These are phyloP conservation scores for Nothopassalora personata DNA, from an alignment of 2,329 filamentous ascomycete species.

Conservation along the genomic window DNA sequence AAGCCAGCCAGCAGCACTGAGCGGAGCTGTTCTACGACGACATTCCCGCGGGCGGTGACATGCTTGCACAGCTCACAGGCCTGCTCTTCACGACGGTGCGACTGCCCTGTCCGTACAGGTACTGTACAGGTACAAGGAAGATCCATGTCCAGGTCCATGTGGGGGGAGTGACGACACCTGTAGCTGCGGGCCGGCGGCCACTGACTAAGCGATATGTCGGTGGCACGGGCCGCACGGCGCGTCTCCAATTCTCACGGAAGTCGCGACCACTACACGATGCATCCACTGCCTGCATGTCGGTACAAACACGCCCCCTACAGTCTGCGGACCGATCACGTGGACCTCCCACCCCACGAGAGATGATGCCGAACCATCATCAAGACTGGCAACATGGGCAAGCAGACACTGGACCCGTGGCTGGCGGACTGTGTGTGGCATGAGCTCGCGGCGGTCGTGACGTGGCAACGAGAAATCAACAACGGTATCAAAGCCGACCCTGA, in stretches of 20 bases:
- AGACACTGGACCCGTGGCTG: constrained; percentile 27
- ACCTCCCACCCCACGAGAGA: not conserved
- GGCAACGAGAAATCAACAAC: constrained; percentile 18
- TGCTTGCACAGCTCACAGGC: not conserved
- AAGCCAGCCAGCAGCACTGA: not conserved
- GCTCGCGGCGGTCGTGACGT: constrained; percentile 24
- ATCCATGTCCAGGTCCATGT: too few relatives aligned
- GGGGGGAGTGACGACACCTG: too few relatives aligned
- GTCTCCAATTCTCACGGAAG: too few relatives aligned
- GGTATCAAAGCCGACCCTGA: constrained; percentile 25
- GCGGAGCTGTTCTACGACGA: not conserved
- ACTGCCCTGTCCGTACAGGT: too few relatives aligned
- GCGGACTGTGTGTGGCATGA: constrained; percentile 23
- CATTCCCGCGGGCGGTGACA: not conserved
- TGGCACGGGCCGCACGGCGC: too few relatives aligned
- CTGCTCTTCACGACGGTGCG: too few relatives aligned
- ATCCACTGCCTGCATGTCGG: not conserved
- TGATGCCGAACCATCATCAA: not conserved
- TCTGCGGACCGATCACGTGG: not conserved
- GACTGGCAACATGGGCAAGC: constrained; percentile 15
- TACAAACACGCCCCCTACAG: not conserved
- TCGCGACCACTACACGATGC: not conserved
- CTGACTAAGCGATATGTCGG: too few relatives aligned
- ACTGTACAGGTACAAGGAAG: too few relatives aligned
- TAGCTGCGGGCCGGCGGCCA: too few relatives aligned